A percentile compares a stretch with the other conserved stretches of the same genome.
Conservation (phyloP, 306 rosid species). For the Cicer bijugum region DNA sequence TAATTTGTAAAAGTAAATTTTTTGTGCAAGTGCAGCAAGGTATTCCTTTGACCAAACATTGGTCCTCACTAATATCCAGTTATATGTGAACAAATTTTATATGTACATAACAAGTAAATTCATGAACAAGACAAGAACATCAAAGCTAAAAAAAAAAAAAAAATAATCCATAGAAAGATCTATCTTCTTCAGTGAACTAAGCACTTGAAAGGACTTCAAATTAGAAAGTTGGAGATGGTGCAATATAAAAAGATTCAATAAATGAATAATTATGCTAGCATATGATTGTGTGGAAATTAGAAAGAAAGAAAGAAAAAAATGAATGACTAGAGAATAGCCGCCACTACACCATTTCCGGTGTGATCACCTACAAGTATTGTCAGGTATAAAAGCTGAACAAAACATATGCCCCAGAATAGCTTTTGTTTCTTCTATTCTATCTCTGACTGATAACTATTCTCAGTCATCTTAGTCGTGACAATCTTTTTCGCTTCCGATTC, state of each 20-base stretch:
- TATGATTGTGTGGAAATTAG: conserved; percentile 32
- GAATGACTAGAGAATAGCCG: background rate
- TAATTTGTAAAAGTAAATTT: too few relatives aligned
- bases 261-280: conserved; percentile 35
- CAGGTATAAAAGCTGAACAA: conserved; percentile 34
- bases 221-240: conserved; percentile 15
- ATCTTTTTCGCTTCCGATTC: conserved; percentile 52
- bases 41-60: too few relatives aligned
- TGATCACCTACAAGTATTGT: conserved; percentile 24
- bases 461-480: conserved; percentile 57
- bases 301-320: conserved; percentile 4
- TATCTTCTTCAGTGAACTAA: conserved; percentile 28
- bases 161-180: conserved; percentile 36
- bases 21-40: too few relatives aligned
- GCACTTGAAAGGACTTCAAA: conserved; percentile 19
- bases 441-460: conserved; percentile 33
- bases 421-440: conserved; percentile 36
- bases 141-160: conserved; percentile 5
- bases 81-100: conserved; percentile 1
- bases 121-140: conserved; percentile 31
- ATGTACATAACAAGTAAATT: conserved; percentile 39
- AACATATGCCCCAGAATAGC: conserved; percentile 23
- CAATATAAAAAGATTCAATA: conserved; percentile 20
- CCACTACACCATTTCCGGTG: conserved; percentile 3
- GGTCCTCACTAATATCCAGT: too few relatives aligned